Percentiles rank a stretch among this genome's conserved stretches.
phyloP scores from a whole-genome alignment of 148 eudicot species.

The Camellia lanceoleosa region DNA sequence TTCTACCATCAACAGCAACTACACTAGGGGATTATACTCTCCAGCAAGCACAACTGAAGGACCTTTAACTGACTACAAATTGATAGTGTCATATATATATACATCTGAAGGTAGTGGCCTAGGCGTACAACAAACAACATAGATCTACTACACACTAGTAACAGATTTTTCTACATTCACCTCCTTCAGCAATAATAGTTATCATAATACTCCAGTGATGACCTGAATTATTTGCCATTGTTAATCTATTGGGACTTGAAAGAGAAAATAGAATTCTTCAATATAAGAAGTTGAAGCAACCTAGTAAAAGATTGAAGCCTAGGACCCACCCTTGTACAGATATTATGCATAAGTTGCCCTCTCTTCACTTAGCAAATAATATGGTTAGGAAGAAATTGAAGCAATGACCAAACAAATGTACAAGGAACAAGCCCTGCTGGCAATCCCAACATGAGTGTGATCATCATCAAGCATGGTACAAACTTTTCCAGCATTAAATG shows the following conservation, averaged over 20 bases:
- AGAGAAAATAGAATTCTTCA: background rate
- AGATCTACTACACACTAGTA: background rate
- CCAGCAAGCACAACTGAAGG: background rate
- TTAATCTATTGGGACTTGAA: background rate
- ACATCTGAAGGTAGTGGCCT: background rate
- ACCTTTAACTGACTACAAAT: background rate
- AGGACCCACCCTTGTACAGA: background rate
- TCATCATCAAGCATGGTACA: background rate
- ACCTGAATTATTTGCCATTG: background rate
- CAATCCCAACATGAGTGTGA: background rate
- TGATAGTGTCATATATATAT: background rate
- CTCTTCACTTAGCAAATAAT: background rate
- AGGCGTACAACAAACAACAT: background rate
- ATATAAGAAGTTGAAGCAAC: background rate
- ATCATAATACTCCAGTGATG: background rate
- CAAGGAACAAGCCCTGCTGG: background rate
- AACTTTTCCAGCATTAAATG: background rate
- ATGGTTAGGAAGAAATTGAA: background rate
- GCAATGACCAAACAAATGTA: background rate
- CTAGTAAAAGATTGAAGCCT: background rate
- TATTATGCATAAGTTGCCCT: background rate
- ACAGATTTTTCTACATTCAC: background rate
- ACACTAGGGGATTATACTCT: background rate
- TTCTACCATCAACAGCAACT: background rate
- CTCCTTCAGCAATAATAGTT: background rate